These are phyloP conservation scores for Anastatica hierochuntica DNA, from an alignment of 345 rosid species.

Conservation along the genomic window DNA sequence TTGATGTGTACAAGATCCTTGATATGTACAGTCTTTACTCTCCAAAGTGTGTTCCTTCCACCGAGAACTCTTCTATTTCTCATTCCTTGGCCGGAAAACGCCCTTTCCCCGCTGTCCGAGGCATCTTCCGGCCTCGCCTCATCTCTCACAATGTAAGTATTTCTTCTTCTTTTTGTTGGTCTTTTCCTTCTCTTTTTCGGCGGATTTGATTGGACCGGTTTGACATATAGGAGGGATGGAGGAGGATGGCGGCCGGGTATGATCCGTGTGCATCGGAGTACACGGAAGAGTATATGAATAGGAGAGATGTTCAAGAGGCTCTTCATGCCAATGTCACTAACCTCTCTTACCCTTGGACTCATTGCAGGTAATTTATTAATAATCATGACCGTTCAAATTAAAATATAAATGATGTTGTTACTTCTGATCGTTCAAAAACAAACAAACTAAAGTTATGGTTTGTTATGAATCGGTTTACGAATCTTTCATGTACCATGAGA, in stretches of 20 bases:
- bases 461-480: too few species aligned
- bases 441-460: too few species aligned
- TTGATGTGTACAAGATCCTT: conserved; percentile 36
- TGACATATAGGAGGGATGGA: conserved; percentile 40
- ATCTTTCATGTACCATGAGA: too few species aligned
- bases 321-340: conserved; percentile 64
- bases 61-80: not conserved
- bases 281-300: conserved; percentile 46
- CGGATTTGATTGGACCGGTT: not conserved
- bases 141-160: conserved; percentile 38
- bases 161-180: not conserved
- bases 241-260: conserved; percentile 48
- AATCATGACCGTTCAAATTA: too few species aligned
- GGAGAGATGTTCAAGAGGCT: conserved; percentile 68
- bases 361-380: conserved; percentile 90
- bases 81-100: conserved; percentile 19
- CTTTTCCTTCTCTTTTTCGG: not conserved
- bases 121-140: conserved; percentile 31
- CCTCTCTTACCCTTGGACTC: conserved; percentile 62
- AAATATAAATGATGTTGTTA: too few species aligned
- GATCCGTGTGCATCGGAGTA: conserved; percentile 57
- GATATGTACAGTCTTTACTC: conserved; percentile 77
- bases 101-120: conserved; percentile 22
- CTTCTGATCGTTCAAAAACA: too few species aligned
- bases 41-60: conserved; percentile 31